These are phyloP conservation scores for Suillus ampliporus DNA, from an alignment of 768 basidiomycete genomes.

Conservation along the genomic window DNA sequence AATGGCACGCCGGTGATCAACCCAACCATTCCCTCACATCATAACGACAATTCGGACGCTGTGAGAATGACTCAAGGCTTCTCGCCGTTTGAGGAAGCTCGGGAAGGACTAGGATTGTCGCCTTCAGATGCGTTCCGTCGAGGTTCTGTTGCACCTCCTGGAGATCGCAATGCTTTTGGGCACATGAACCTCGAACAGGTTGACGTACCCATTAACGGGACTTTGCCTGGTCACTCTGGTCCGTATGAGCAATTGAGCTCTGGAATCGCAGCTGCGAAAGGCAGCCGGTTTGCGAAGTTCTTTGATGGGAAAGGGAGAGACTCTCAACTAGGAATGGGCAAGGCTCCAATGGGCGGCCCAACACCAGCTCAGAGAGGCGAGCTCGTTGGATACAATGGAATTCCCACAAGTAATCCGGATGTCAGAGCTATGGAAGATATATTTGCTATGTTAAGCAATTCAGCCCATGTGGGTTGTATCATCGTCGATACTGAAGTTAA, in stretches of 20 bases:
- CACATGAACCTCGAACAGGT: slow-evolving; percentile 25
- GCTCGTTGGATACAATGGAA: slow-evolving; percentile 38
- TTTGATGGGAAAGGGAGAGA: slow-evolving; percentile 77
- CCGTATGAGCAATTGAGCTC: slow-evolving; percentile 42
- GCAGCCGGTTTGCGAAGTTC: slow-evolving; percentile 87
- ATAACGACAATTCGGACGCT: slow-evolving; percentile 16
- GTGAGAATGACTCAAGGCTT: slow-evolving; percentile 42
- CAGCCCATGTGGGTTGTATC: slow-evolving; percentile 63
- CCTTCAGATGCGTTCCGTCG: slow-evolving; percentile 27
- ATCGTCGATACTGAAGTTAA: neutral
- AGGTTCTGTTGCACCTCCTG: slow-evolving; percentile 18
- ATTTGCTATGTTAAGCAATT: slow-evolving; percentile 80
- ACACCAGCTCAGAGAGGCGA: slow-evolving; percentile 59
- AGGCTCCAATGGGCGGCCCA: slow-evolving; percentile 46
- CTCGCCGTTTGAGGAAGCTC: slow-evolving; percentile 61
- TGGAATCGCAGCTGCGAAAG: slow-evolving; percentile 62
- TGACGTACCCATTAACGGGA: slow-evolving; percentile 22
- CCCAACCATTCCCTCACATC: slow-evolving; percentile 7
- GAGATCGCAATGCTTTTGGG: slow-evolving; percentile 30
- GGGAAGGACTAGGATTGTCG: slow-evolving; percentile 18
- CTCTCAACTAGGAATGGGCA: slow-evolving; percentile 38
- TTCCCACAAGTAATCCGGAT: slow-evolving; percentile 48
- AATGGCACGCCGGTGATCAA: slow-evolving; percentile 20
- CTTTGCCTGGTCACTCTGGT: slow-evolving; percentile 20
- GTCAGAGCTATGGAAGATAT: slow-evolving; percentile 78